Evolutionary conservation across 257 asterid genomes (phyloP).

Genomic region (Prunella vulgaris): DNA sequence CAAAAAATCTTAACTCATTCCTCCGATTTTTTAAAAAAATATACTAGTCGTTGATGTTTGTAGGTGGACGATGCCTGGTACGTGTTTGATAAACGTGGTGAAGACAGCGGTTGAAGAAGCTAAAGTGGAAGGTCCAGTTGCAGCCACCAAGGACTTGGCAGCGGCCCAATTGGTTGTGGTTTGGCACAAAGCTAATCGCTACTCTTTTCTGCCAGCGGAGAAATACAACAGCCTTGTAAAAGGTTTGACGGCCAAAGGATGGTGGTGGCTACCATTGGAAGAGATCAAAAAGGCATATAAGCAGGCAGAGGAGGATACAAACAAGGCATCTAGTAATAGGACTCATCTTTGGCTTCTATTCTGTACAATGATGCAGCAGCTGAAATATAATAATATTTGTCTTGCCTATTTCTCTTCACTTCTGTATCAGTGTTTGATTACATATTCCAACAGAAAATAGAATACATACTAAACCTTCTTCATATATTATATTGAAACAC

Average conservation of each 20-base stretch:
- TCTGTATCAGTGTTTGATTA: no score
- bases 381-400: no score
- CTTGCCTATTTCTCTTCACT: no score
- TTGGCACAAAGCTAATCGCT: conserved; percentile 41
- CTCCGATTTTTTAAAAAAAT: no score
- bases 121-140: conserved; percentile 47
- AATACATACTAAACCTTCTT: no score
- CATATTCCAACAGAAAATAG: no score
- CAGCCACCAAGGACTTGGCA: conserved; percentile 47
- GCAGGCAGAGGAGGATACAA: conserved; percentile 59
- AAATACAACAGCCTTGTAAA: conserved; percentile 49
- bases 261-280: conserved; percentile 61
- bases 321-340: no score
- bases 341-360: no score
- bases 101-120: conserved; percentile 49
- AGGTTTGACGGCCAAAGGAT: conserved; percentile 48
- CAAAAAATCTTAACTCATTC: no score
- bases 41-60: no score
- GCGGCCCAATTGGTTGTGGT: conserved; percentile 33
- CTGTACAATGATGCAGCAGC: no score
- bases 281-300: conserved; percentile 60
- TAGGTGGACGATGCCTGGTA: conserved; percentile 42
- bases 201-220: conserved; percentile 46
- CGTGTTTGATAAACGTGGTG: conserved; percentile 34
- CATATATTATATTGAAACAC: no score